Base-by-base conservation (phyloP, 768 basidiomycete species). In the Termitomyces sp. region DNA sequence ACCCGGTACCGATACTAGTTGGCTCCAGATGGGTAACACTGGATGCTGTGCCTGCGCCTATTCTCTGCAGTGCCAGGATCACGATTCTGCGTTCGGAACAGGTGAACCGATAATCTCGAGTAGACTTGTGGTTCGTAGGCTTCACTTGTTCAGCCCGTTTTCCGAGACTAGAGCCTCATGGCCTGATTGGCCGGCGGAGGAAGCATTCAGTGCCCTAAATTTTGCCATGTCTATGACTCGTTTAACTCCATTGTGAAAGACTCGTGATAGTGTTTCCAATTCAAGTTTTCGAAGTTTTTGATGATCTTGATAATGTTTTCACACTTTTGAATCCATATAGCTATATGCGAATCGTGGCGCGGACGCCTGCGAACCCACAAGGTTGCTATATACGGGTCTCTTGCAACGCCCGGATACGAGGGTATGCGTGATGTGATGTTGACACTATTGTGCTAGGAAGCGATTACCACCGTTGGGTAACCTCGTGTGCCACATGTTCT, bases 1-100 rank as follows among this genome's bases (percentile, higher is more conserved):
- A 51, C 50, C 8, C 49, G 49, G 38, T 50, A 50, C 37, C 49
- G 49, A 50, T 50, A 50, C 49, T 50, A 50, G 49, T 38, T 38
- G 14, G 5, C 17, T n/a, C 12, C 21, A 25, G 23, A 38, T 7
- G 16, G 17, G 35, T 21, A 19, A 29, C 46, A 6, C 31, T 7
- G 31, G n/a, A 21, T 2, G 29, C 19, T 32, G 5, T 32, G 45
- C 29, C 5, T 8, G n/a, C n/a, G n/a, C 25, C 45, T 32, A 19
- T 19, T 11, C 31, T 4, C 45, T n/a, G 17, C 46, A 47, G 31
- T 21, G 31, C 7, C n/a, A 19, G 7, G 29, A 32, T 11, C 29
- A 32, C n/a, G 31, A 47, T 47, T 47, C n/a, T 19, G n/a, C n/a
- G 10, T n/a, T 29, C 9, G 45, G 9, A 19, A 19, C 29, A n/a